phyloP scores from a whole-genome alignment of 192 early-diverging fungal species.

The Rhizophlyctis rosea region DNA sequence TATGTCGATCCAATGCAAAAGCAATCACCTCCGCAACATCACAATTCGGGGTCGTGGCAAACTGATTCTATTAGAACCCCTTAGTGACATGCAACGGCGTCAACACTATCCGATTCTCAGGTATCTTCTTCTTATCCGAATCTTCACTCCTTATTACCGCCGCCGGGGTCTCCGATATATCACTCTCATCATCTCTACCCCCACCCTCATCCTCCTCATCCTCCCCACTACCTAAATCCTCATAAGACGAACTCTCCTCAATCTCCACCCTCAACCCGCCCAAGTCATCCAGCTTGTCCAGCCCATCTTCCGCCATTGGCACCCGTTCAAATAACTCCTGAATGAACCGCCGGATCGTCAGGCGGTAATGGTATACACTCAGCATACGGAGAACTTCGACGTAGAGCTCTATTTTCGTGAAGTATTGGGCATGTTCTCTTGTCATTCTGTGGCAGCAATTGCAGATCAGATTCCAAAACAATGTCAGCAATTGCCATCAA shows the following conservation, averaged over 20 bases:
- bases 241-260: too few species aligned
- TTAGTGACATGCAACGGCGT: too few species aligned
- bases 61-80: too few species aligned
- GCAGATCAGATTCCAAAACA: constrained; percentile 6
- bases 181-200: too few species aligned
- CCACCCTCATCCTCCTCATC: not conserved
- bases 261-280: not conserved
- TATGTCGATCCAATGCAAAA: too few species aligned
- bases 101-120: too few species aligned
- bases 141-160: too few species aligned
- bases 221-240: not conserved
- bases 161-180: too few species aligned
- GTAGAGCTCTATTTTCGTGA: constrained; percentile 54
- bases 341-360: constrained; percentile 69
- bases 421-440: constrained; percentile 56
- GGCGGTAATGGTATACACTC: constrained; percentile 64
- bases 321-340: constrained; percentile 75
- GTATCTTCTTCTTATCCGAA: too few species aligned
- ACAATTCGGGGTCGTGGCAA: too few species aligned
- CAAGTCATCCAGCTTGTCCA: constrained; percentile 43
- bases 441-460: constrained; percentile 65
- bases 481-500: constrained; percentile 8
- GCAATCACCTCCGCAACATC: too few species aligned
- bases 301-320: constrained; percentile 36
- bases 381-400: constrained; percentile 60